These are phyloP conservation scores for Neurospora sp. DNA, from an alignment of 495 filamentous ascomycete species.

Conservation along the genomic window DNA sequence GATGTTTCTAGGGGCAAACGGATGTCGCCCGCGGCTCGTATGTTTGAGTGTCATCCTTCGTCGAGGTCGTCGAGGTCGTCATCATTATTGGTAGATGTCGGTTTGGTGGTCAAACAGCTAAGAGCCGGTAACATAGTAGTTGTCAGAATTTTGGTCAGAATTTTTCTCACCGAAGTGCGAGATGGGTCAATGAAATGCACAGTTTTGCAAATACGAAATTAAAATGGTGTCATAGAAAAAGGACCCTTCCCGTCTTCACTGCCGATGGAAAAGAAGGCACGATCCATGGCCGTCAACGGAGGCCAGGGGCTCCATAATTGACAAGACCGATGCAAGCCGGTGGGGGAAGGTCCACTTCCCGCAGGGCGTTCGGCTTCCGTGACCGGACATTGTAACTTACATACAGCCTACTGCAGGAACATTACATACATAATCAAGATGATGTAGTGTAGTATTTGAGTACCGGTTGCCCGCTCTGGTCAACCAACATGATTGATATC, in stretches of 20 bases:
- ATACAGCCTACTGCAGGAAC: not conserved
- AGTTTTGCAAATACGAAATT: not conserved
- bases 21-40: not conserved
- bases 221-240: not conserved
- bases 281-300: not conserved
- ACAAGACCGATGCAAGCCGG: not conserved
- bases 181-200: not conserved
- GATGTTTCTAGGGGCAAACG: not conserved
- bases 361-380: not conserved
- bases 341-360: not conserved
- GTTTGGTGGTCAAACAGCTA: not conserved
- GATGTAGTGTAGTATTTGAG: not conserved
- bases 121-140: not conserved
- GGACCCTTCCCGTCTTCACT: not conserved
- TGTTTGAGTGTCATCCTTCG: not conserved
- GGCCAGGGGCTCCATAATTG: not conserved
- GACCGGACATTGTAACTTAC: not conserved
- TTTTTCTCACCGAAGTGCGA: not conserved
- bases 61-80: not conserved
- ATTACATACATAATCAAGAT: not conserved
- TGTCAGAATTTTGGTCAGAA: not conserved
- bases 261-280: not conserved
- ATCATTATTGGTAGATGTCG: not conserved
- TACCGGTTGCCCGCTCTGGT: not conserved
- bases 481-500: not conserved